Conservation (phyloP, 2,329 filamentous ascomycete genomes). For the Trichophyton benhamiae region DNA sequence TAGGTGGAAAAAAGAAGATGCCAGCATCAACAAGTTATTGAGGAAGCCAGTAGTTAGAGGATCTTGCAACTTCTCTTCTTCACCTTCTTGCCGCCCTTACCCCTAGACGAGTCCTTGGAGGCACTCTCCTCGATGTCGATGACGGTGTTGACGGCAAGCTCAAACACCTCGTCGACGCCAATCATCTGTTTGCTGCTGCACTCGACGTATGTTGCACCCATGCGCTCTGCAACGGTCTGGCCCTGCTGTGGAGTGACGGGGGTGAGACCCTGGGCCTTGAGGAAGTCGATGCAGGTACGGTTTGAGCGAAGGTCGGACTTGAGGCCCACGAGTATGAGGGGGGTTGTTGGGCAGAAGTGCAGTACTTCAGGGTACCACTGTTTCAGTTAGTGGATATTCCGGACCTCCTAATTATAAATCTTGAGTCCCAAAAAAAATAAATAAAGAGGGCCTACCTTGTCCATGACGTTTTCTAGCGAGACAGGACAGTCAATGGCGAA, state of each 20-base stretch:
- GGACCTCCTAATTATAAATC: not conserved
- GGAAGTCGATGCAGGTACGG: conserved; percentile 93
- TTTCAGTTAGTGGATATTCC: not conserved
- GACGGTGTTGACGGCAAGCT: conserved; percentile 77
- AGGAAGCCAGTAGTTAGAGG: conserved; percentile 44
- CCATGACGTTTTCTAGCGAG: conserved; percentile 94
- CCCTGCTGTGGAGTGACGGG: conserved; percentile 90
- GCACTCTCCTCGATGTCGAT: conserved; percentile 64
- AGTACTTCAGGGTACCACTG: conserved; percentile 99
- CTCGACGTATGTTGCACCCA: conserved; percentile 93
- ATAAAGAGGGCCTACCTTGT: conserved; percentile 58
- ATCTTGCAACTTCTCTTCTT: conserved; percentile 78
- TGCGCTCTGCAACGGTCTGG: conserved; percentile 74
- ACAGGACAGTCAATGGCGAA: conserved; percentile 99
- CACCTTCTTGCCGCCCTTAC: conserved; percentile 47
- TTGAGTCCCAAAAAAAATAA: no score
- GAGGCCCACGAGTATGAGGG: conserved; percentile 85
- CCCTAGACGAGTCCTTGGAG: conserved; percentile 31
- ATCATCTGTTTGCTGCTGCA: conserved; percentile 97
- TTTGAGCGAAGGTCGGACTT: conserved; percentile 95
- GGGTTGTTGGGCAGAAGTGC: conserved; percentile 96
- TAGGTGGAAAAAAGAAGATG: not conserved
- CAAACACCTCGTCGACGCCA: conserved; percentile 93
- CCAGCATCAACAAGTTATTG: not conserved
- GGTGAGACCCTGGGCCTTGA: conserved; percentile 93